Evolutionary conservation across 164 flowering plant species (phyloP).

Genomic region (Magnolia changhungtana): DNA sequence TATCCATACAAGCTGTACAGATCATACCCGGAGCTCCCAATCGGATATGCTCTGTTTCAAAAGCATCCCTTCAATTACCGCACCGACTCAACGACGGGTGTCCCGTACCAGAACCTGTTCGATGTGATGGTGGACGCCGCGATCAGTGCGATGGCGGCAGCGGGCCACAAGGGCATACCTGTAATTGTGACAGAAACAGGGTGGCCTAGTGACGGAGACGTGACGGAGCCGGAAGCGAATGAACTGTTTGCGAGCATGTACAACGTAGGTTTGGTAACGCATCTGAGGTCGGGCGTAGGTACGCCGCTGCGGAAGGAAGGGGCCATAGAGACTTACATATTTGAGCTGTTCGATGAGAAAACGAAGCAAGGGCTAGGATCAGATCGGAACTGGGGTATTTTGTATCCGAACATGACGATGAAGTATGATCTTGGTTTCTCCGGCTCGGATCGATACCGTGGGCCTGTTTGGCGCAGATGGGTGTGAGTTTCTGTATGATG

Average conservation of each 20-base stretch:
- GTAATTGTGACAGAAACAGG: slow-evolving; percentile 77
- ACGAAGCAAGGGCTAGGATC: slow-evolving; percentile 3
- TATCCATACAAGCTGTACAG: slow-evolving; percentile 68
- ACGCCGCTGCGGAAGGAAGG: slow-evolving; percentile 73
- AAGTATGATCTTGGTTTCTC: slow-evolving; percentile 52
- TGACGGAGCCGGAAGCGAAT: slow-evolving; percentile 43
- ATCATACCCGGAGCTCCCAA: slow-evolving; percentile 43
- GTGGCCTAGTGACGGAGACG: slow-evolving; percentile 64
- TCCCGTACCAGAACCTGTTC: slow-evolving; percentile 70
- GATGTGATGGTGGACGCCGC: slow-evolving; percentile 82
- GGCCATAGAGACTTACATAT: slow-evolving; percentile 48
- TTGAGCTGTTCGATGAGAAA: slow-evolving; percentile 58
- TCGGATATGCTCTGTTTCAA: slow-evolving; percentile 70
- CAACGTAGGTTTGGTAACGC: slow-evolving; percentile 47
- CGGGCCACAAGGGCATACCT: slow-evolving; percentile 63
- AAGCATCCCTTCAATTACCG: slow-evolving; percentile 52
- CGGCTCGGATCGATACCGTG: slow-evolving; percentile 6
- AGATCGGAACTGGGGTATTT: slow-evolving; percentile 52
- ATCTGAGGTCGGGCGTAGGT: slow-evolving; percentile 56
- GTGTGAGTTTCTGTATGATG: background rate
- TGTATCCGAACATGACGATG: slow-evolving; percentile 48
- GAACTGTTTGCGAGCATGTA: slow-evolving; percentile 53
- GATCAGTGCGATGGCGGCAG: slow-evolving; percentile 50
- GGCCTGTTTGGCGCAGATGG: background rate
- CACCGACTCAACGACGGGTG: slow-evolving; percentile 65